Conservation (phyloP, 345 rosid species). For the Eucalyptus polybractea region DNA sequence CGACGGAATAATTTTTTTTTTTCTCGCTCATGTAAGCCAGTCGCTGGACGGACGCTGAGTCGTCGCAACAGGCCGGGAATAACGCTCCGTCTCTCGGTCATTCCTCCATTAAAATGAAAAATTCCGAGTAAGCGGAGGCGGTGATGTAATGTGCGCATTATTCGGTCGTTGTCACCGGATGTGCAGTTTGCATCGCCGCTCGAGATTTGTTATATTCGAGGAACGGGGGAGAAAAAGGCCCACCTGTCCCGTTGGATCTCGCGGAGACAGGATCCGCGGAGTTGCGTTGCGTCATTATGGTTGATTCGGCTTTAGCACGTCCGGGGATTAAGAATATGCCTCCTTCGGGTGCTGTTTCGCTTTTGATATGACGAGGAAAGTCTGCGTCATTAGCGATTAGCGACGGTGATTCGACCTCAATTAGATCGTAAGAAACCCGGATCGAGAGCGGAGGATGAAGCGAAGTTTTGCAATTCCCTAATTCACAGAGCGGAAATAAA, state of each 20-base stretch:
- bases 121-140: not conserved
- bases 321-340: not conserved
- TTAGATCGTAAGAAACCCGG: not conserved
- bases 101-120: not conserved
- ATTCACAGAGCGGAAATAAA: too few relatives aligned
- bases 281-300: not conserved
- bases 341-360: not conserved
- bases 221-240: not conserved
- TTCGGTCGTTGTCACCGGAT: not conserved
- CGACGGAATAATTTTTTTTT: not conserved
- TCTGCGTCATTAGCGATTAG: not conserved
- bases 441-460: not conserved
- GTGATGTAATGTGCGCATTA: not conserved
- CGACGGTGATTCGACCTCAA: not conserved
- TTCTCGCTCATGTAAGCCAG: not conserved
- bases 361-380: not conserved
- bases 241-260: not conserved
- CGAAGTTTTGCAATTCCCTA: not conserved
- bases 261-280: not conserved
- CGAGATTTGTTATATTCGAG: not conserved
- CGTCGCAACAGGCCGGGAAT: not conserved
- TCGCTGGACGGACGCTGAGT: not conserved
- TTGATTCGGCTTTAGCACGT: not conserved
- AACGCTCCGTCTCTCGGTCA: not conserved
- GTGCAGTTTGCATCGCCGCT: not conserved